These are phyloP conservation scores for Saccharomycopsis babjevae DNA, from an alignment of 805 yeast genomes.

Conservation along the genomic window DNA sequence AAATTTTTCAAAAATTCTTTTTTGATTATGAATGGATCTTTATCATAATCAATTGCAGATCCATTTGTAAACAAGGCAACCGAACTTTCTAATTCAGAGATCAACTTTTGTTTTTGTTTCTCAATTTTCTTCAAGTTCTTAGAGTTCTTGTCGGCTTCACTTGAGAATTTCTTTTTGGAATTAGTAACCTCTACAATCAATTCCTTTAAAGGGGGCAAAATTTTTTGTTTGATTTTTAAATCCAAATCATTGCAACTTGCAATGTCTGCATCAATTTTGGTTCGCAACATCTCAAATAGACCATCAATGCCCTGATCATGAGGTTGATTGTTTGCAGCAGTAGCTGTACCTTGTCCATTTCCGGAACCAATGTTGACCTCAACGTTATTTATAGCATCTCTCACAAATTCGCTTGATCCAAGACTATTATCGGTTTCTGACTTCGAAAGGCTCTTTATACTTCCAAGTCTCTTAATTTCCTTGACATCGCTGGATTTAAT, in stretches of 20 bases:
- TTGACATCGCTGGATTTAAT: background rate
- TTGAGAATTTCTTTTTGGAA: constrained; percentile 12
- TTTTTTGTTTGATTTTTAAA: constrained; percentile 13
- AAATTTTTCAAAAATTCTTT: constrained; percentile 16
- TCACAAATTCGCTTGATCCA: constrained; percentile 18
- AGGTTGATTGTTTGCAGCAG: constrained; percentile 9
- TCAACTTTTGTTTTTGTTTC: constrained; percentile 12
- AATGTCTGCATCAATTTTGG: constrained; percentile 15
- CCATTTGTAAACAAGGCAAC: constrained; percentile 6
- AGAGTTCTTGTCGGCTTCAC: constrained; percentile 11
- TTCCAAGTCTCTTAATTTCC: constrained; percentile 1
- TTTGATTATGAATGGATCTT: constrained; percentile 18
- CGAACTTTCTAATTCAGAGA: constrained; percentile 13
- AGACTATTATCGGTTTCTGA: constrained; percentile 10
- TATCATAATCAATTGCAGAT: constrained; percentile 10
- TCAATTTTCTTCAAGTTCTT: constrained; percentile 9
- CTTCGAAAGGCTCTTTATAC: constrained; percentile 11
- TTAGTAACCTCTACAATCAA: constrained; percentile 7
- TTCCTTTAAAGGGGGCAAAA: constrained; percentile 15
- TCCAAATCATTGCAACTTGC: constrained; percentile 10
- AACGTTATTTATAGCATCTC: constrained; percentile 12
- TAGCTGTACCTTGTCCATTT: background rate
- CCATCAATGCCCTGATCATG: constrained; percentile 19
- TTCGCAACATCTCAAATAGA: constrained; percentile 15
- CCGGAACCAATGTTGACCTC: background rate